A percentile compares a stretch with the other conserved stretches of the same genome.
Evolutionary conservation across 2,329 filamentous ascomycete species (phyloP).

Genomic region (Fusarium bactridioides): DNA sequence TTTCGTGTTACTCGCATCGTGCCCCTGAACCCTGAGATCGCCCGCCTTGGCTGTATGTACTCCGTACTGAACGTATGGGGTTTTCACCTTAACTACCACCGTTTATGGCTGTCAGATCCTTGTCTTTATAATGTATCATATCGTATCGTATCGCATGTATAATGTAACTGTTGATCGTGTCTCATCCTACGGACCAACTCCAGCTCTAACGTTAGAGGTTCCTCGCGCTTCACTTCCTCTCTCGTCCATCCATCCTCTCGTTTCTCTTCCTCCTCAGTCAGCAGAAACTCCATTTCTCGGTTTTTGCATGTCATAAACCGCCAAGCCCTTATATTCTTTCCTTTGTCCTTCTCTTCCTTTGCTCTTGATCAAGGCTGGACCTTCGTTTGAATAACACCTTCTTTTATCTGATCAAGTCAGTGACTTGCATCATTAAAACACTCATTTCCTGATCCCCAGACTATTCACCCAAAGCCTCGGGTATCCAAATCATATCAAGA

Average conservation of each 20-base stretch:
- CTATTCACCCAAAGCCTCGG: slow-evolving; percentile 5
- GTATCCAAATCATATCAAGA: slow-evolving; percentile 9
- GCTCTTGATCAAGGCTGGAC: slow-evolving; percentile 38
- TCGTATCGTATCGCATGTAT: slow-evolving; percentile 13
- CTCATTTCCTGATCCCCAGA: slow-evolving; percentile 22
- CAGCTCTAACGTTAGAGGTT: neutral
- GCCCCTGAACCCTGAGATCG: slow-evolving; percentile 29
- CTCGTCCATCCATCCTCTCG: slow-evolving; percentile 20
- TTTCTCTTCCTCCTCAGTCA: slow-evolving; percentile 19
- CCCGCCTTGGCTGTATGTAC: slow-evolving; percentile 4
- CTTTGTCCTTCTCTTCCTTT: slow-evolving; percentile 29
- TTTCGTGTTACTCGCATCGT: slow-evolving; percentile 8
- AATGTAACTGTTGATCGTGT: slow-evolving; percentile 31
- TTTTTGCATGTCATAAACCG: slow-evolving; percentile 23
- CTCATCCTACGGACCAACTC: slow-evolving; percentile 22
- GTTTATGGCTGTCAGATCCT: slow-evolving; percentile 1
- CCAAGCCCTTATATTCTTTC: slow-evolving; percentile 22
- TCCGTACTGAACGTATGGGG: neutral
- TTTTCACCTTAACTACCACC: neutral
- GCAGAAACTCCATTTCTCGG: slow-evolving; percentile 7
- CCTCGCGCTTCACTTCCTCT: slow-evolving; percentile 13
- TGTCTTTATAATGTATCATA: slow-evolving; percentile 13
- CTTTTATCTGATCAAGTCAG: slow-evolving; percentile 34
- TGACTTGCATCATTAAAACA: slow-evolving; percentile 30
- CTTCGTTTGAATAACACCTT: slow-evolving; percentile 30